Evolutionary conservation across 257 asterid species (phyloP), one percentile per base, ranked within the genome.

Genomic region (Ehretia macrophylla): DNA sequence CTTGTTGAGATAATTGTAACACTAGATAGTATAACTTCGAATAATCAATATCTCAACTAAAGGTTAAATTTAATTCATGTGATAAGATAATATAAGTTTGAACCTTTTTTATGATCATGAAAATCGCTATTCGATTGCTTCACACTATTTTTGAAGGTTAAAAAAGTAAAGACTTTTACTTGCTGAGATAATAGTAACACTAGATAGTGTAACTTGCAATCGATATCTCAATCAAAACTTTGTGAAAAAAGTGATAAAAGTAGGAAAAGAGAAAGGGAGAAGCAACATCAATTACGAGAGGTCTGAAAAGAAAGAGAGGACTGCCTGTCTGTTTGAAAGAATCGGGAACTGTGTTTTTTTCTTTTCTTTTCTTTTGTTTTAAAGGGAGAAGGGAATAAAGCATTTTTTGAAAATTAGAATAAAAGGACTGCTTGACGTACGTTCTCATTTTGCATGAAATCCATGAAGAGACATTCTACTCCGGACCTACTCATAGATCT

Each of bases 301-400:
- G 3, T 27, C 35, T 27, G 35, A 27, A 27, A 27, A 77, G 77
- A 72, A 76, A 72, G 63, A 40, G 73, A 56, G 68, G 84, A 79
- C 85, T 74, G 67, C 53, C 72, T 84, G 94, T 85, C 84, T 82
- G 81, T 79, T 81, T 83, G 85, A 83, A 81, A 82, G 85, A 79
- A 68, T 80, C 75, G 94, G 35, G 35, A 27, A 27, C 35, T 27
- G 35, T 27, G 35, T 48, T 16, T 39, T 22, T 50, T 9, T 39
- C 19, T 75, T 40, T 60, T 59, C 62, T 63, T 63, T 68, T 66
- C 51, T 51, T 66, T 66, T 40, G 57, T 45, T 23, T 27, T 27
- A 27, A 69, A 66, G 77, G 73, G 68, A 77, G 72, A 64, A 81
- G 75, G 72, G 88, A 85, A 83, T 85, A 83, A 83, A 83, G 85